Percentiles rank a stretch among this genome's conserved stretches.
phyloP scores from a whole-genome alignment of 257 asterid genomes.

The Thymus mandschuricus region DNA sequence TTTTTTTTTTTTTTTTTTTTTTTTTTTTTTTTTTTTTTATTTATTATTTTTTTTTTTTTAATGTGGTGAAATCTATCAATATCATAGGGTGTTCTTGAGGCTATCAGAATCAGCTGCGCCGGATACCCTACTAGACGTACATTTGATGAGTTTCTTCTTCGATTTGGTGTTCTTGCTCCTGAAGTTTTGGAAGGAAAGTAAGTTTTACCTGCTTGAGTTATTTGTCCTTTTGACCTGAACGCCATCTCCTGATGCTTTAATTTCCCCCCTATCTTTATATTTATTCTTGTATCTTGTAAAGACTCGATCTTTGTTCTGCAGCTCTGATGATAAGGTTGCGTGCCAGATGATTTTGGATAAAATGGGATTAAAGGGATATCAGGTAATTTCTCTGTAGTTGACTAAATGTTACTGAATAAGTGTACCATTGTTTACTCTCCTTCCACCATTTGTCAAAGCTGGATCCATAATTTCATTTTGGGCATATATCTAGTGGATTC shows the following conservation, averaged over 20 bases:
- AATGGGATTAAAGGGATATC: conserved; percentile 79
- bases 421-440: background rate
- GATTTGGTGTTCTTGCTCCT: conserved; percentile 97
- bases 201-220: conserved; percentile 32
- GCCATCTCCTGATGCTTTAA: conserved; percentile 19
- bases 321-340: conserved; percentile 72
- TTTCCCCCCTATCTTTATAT: conserved; percentile 12
- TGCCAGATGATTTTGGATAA: conserved; percentile 74
- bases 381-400: conserved; percentile 46
- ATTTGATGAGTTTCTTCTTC: conserved; percentile 94
- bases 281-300: conserved; percentile 23
- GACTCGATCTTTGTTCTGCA: conserved; percentile 34
- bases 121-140: conserved; percentile 99
- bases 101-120: conserved; percentile 98
- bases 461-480: background rate
- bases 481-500: conserved; percentile 4
- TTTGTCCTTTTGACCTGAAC: background rate
- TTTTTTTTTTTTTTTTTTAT: too few relatives aligned
- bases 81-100: conserved; percentile 94
- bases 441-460: background rate
- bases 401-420: conserved; percentile 6
- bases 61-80: conserved; percentile 20
- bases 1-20: background rate
- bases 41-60: background rate
- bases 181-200: conserved; percentile 73